phyloP scores from a whole-genome alignment of 78 protist genomes.

The Cyanophora paradoxa region DNA sequence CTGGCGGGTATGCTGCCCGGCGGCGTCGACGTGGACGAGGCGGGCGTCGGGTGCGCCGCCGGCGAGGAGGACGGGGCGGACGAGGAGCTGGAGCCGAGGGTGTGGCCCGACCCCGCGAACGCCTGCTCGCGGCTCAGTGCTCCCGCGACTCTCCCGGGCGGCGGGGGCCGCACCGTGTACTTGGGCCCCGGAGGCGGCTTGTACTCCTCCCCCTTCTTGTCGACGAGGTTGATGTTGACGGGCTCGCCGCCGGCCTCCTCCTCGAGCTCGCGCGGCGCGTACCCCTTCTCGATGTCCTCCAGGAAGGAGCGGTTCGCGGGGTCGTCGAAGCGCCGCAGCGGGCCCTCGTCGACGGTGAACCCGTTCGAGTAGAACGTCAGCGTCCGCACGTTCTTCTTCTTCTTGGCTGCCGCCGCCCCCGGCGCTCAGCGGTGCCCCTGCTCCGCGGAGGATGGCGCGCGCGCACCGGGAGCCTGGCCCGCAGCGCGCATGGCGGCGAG shows the following conservation, averaged over 20 bases:
- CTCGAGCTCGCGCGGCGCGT: slow-evolving; percentile 50
- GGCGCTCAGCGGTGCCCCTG: no score
- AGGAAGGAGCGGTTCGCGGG: slow-evolving; percentile 52
- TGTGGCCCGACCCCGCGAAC: no score
- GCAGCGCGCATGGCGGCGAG: background rate
- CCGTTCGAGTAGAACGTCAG: slow-evolving; percentile 64
- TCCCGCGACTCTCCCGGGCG: no score
- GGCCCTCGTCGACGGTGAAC: slow-evolving; percentile 68
- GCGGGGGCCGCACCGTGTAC: no score
- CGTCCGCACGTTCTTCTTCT: background rate
- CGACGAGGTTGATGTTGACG: background rate
- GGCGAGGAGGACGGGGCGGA: no score
- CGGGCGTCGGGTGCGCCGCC: no score
- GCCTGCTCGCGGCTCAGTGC: no score
- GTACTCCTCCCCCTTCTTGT: background rate
- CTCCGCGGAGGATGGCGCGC: background rate
- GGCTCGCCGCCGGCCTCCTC: background rate
- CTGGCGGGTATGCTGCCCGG: no score
- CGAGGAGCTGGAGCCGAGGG: no score
- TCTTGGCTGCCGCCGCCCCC: background rate
- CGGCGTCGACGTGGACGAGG: no score
- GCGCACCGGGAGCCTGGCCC: background rate
- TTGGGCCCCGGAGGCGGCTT: background rate
- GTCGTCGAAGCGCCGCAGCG: slow-evolving; percentile 38
- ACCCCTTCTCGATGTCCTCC: slow-evolving; percentile 34